Evolutionary conservation across 2,329 filamentous ascomycete genomes (phyloP), one percentile per base, ranked within the genome.

Genomic region (Alternaria alternata): DNA sequence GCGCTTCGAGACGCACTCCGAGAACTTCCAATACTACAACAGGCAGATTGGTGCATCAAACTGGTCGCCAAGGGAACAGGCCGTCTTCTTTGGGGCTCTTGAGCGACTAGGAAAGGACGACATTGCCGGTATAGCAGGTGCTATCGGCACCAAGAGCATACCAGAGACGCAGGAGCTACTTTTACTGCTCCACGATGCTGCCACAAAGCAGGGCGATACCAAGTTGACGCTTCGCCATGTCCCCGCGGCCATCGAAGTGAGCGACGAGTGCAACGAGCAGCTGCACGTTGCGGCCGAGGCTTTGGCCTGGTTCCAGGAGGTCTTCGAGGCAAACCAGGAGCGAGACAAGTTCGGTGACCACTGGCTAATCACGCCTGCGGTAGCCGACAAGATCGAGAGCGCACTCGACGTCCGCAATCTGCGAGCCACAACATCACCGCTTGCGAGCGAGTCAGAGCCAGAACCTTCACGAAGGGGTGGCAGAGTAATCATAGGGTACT

Each of bases 41-140:
- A 57, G 85, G 2, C 91, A 93, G 69, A 80, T 93, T 51, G 93
- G 93, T 22, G 82, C 87, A 26, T 88, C 89, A 1, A 67, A 79
- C 11, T 98, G 94, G 94, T 88, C 86, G 0, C 62, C 84, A 0
- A 68, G 80, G 1, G 94, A 97, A 72, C 96, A 96, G 73, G 81
- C 85, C 1, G 67, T 81, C 0, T 86, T 97, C 59, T 96, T 92
- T 74, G 81, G 85, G 14, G 85, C 87, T 0, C 76, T 96, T 3
- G 82, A 84, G 1, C 86, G 86, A 0, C 82, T 90, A 2, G 92
- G 92, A 0, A 85, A 81, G 52, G 85, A 88, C 67, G 82, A 93
- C 62, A 69, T 90, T 1, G 78, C 78, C 2, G 86, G 84, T 1
- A 89, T 97, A 56, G 84, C 91, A 1, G 70, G 78, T 8, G 82